Base-by-base conservation (phyloP, 2,329 filamentous ascomycete species). In the Daldinia sp. region DNA sequence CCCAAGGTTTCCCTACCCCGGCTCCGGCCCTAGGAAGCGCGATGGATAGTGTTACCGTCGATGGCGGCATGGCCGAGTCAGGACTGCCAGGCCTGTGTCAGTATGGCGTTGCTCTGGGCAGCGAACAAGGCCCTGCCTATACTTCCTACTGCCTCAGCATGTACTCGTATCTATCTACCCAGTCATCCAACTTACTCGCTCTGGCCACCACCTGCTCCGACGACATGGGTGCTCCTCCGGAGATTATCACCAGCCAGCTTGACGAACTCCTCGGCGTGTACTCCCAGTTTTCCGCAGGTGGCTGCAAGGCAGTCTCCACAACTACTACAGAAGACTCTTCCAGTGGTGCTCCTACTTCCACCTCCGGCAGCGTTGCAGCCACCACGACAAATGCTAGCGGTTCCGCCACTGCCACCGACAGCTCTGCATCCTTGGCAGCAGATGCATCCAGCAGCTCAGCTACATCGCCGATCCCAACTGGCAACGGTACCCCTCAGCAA, bases 121-220 rank as follows among this genome's bases (percentile, higher is more conserved):
- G 45, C 10, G 32, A 17, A 3, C 52, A 51, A 25, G 39, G 41
- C 13, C 15, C 62, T 8, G 65, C 52, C 1, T 68, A 50, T 34
- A 57, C 59, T 1, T 56, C 53, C 6, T 68, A 50, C 50, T 60
- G 61, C 56, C 23, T 61, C 19, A 53, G 29, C 1, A 56, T 68
- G 56, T 68, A 68, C 62, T 58, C 65, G 35, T 68, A 63, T 50
- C 39, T 68, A 9, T 66, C 65, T 1, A 21, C 23, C 5, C 59
- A 68, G 53, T 61, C 56, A 30, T 56, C 62, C 25, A 63, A 65
- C 49, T 25, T 68, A 1, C n/a, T 56, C 5, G 49, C 39, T 1
- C n/a, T 68, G 4, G 65, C 59, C 3, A 45, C 59, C 19, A 57
- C 19, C 30, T 68, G 65, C 53, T 55, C 62, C 15, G 10, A 23